Evolutionary conservation across 164 flowering plant genomes (phyloP), one percentile per base, ranked within the genome.

Genomic region (Litsea cubeba): DNA sequence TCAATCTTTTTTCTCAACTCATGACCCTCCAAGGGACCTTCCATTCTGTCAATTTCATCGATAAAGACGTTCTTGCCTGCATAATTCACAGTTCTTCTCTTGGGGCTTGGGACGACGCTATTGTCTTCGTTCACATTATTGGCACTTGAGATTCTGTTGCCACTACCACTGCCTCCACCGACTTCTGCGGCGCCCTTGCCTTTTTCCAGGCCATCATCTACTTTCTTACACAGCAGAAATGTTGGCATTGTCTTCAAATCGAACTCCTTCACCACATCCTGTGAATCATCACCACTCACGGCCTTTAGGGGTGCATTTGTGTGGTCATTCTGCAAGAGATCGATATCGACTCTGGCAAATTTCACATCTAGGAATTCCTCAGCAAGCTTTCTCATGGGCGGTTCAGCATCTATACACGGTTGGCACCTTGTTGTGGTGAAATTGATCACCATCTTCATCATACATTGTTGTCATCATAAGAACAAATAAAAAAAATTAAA

Each of bases 211-310:
- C 68, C 32, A 12, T 23, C 62, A 18, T 57, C 12, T 10, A 2
- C 28, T 54, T 12, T 57, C 63, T 70, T 70, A 11, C 25, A 23
- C 20, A 70, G 72, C 2, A 70, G 11, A n/a, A 70, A 12, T 8
- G 72, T 70, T 11, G 72, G 72, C 63, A 70, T 70, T 12, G 12
- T 40, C 15, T 50, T n/a, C 63, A 70, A 22, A 2, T 54, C 12
- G 30, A 14, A 24, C 0, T 12, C 11, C 8, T 17, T 17, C 10
- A 24, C 72, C n/a, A 51, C 62, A 3, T 70, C 72, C 72, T 70
- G 18, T 28, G 22, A 12, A 20, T 7, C 46, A 65, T 14, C 20
- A 18, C 69, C 69, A 65, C 3, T 12, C 46, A 8, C 46, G 46
- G 46, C 46, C 46, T 5, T 40, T 8, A 40, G 46, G 46, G 46